Evolutionary conservation across 139 green algal genomes (phyloP).

Genomic region (Zygnema cylindricum): DNA sequence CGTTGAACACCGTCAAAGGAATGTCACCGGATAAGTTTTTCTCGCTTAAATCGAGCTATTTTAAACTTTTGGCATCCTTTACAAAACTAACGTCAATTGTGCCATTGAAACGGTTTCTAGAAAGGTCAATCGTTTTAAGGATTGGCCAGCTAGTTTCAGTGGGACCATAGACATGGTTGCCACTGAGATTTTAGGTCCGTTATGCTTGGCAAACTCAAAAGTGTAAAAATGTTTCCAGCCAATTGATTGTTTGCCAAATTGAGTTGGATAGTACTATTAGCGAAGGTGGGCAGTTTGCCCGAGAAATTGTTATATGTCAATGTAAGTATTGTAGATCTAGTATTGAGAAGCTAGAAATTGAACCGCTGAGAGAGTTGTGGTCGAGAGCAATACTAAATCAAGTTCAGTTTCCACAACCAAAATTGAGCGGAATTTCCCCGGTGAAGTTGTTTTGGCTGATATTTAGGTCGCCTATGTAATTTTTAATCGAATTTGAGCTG

Average conservation of each 20-base stretch:
- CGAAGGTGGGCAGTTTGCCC: constrained; percentile 24
- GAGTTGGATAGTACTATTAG: not conserved
- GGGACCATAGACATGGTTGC: not conserved
- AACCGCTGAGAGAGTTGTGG: constrained; percentile 8
- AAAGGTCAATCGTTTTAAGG: not conserved
- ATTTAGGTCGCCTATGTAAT: not conserved
- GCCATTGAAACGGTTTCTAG: constrained; percentile 24
- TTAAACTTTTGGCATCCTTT: not conserved
- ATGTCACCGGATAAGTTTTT: constrained; percentile 34
- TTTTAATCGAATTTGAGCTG: too few relatives aligned
- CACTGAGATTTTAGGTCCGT: not conserved
- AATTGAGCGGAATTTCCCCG: constrained; percentile 8
- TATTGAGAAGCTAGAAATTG: constrained; percentile 9
- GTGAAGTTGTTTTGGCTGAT: constrained; percentile 25
- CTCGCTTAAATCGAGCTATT: not conserved
- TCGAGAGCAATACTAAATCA: not conserved
- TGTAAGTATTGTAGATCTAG: not conserved
- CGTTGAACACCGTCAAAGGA: not conserved
- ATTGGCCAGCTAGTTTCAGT: not conserved
- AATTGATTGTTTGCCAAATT: not conserved
- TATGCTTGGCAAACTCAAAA: not conserved
- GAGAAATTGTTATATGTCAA: constrained; percentile 14
- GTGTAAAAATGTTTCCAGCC: not conserved
- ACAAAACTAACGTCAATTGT: constrained; percentile 22
- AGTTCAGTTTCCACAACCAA: not conserved